phyloP scores from a whole-genome alignment of 257 asterid genomes.

The Jacaranda copaia region DNA sequence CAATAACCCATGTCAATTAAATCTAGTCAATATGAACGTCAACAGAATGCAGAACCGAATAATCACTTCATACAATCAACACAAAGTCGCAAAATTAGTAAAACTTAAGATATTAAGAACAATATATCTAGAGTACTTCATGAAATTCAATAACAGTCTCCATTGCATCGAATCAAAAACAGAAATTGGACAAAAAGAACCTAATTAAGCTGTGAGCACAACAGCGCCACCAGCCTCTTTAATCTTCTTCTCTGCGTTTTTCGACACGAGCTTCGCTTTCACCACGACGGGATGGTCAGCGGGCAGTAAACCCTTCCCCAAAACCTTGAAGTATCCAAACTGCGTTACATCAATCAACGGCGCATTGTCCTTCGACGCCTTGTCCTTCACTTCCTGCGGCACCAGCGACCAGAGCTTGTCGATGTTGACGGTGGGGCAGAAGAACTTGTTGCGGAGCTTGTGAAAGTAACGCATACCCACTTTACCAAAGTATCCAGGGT shows the following conservation, averaged over 20 bases:
- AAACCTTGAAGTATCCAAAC: conserved; percentile 70
- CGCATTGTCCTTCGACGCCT: conserved; percentile 53
- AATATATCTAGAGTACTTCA: conserved; percentile 20
- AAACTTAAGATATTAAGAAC: conserved; percentile 19
- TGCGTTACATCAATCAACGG: conserved; percentile 66
- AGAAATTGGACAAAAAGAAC: not conserved
- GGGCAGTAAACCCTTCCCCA: not conserved
- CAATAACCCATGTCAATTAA: too few relatives aligned
- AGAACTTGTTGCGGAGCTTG: conserved; percentile 64
- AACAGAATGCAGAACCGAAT: not conserved
- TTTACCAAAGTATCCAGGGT: conserved; percentile 75
- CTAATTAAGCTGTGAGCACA: not conserved
- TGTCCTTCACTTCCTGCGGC: conserved; percentile 64
- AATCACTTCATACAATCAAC: not conserved
- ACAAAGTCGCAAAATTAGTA: conserved; percentile 1
- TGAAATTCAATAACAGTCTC: conserved; percentile 21
- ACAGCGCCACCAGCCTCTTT: not conserved
- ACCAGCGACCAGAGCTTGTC: conserved; percentile 68
- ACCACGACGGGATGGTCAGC: not conserved
- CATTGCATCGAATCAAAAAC: conserved; percentile 17
- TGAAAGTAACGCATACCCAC: conserved; percentile 81
- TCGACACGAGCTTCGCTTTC: not conserved
- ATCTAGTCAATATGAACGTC: not conserved
- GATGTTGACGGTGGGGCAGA: conserved; percentile 65
- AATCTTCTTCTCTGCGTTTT: not conserved